phyloP scores from a whole-genome alignment of 164 flowering plant species.

The Pachysandra terminalis region DNA sequence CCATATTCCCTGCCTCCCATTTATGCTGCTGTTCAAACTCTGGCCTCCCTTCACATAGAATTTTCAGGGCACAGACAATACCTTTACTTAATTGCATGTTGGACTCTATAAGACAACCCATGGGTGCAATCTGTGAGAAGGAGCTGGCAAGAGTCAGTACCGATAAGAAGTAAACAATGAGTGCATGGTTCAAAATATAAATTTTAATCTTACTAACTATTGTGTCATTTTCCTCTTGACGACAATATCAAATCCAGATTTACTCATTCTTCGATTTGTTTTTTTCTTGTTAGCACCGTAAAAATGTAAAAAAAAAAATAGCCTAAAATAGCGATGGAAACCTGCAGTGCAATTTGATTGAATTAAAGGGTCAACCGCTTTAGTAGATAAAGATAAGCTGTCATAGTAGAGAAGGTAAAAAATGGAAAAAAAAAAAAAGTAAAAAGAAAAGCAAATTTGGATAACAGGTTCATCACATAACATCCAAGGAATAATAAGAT shows the following conservation, averaged over 20 bases:
- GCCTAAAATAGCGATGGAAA: too few relatives aligned
- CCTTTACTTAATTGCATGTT: slow-evolving; percentile 20
- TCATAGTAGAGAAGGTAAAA: neutral
- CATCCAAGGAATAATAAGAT: too few relatives aligned
- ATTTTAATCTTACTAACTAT: neutral
- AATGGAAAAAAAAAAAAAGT: too few relatives aligned
- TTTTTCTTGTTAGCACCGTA: too few relatives aligned
- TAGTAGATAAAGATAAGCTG: neutral
- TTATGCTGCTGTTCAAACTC: slow-evolving; percentile 18
- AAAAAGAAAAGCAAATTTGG: too few relatives aligned
- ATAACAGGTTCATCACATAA: too few relatives aligned
- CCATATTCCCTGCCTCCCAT: slow-evolving; percentile 17
- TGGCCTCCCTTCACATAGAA: slow-evolving; percentile 24
- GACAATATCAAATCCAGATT: neutral
- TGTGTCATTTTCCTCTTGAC: neutral
- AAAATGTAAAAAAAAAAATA: too few relatives aligned
- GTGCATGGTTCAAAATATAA: neutral
- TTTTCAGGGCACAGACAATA: slow-evolving; percentile 32
- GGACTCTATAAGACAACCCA: slow-evolving; percentile 27
- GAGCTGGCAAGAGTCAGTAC: neutral
- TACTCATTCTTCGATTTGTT: neutral
- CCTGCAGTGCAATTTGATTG: too few relatives aligned
- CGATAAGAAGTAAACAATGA: neutral
- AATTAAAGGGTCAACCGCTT: neutral
- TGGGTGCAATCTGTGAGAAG: slow-evolving; percentile 37